These are phyloP conservation scores for Phylloporus scabripes DNA, from an alignment of 768 basidiomycete species.

Conservation along the genomic window DNA sequence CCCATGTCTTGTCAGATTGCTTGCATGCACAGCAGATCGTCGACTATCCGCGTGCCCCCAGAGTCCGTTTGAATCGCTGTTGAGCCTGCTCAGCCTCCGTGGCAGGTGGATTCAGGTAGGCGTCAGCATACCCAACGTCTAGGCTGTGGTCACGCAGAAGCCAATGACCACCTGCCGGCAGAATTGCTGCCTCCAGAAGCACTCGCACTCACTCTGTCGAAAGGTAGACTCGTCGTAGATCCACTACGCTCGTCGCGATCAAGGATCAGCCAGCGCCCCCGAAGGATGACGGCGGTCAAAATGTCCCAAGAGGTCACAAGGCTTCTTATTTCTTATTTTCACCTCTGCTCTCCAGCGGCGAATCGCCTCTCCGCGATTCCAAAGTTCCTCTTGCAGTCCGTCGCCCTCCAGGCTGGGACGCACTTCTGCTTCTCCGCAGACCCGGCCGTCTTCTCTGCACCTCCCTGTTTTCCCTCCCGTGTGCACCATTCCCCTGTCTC, in stretches of 20 bases:
- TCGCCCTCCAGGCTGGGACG: conserved; percentile 27
- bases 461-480: conserved; percentile 27
- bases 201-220: conserved; percentile 28
- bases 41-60: too few species aligned
- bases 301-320: conserved; percentile 27
- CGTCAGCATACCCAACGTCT: conserved; percentile 22
- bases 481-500: conserved; percentile 19
- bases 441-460: conserved; percentile 31
- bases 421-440: conserved; percentile 28
- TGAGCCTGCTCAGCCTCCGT: conserved; percentile 53
- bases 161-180: conserved; percentile 24
- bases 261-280: conserved; percentile 29
- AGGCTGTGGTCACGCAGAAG: too few species aligned
- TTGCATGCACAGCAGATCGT: too few species aligned
- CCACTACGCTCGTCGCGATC: conserved; percentile 30
- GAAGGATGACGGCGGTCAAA: conserved; percentile 22
- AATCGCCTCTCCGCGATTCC: conserved; percentile 30
- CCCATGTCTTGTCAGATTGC: too few species aligned
- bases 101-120: conserved; percentile 23
- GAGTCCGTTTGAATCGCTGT: conserved; percentile 62
- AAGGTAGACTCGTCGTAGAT: conserved; percentile 27
- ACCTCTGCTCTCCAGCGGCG: conserved; percentile 28
- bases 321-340: conserved; percentile 26
- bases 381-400: conserved; percentile 24
- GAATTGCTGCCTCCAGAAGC: conserved; percentile 23